phyloP scores from a whole-genome alignment of 2,329 filamentous ascomycete species.

The Talaromyces marneffei region DNA sequence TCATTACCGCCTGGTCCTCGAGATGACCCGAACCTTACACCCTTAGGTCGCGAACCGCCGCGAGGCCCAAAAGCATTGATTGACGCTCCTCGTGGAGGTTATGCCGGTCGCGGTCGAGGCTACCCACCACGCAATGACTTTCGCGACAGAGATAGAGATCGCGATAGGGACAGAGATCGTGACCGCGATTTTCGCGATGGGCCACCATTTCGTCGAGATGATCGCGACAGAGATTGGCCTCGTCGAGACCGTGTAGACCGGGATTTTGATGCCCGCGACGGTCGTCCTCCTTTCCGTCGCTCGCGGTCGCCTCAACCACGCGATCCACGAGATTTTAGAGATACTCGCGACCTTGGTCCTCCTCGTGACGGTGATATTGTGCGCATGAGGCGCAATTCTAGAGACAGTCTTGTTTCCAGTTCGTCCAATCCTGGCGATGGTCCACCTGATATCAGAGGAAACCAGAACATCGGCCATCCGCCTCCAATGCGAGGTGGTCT shows the following conservation, averaged over 20 bases:
- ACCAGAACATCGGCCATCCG: slow-evolving; percentile 21
- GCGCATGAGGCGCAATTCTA: slow-evolving; percentile 40
- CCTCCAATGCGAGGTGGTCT: slow-evolving; percentile 33
- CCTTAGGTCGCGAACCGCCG: slow-evolving; percentile 63
- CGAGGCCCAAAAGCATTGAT: slow-evolving; percentile 74
- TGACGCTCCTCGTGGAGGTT: slow-evolving; percentile 57
- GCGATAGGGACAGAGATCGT: slow-evolving; percentile 33
- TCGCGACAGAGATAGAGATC: slow-evolving; percentile 39
- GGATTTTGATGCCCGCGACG: slow-evolving; percentile 41
- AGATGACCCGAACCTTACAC: slow-evolving; percentile 56
- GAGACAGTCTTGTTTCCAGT: slow-evolving; percentile 37
- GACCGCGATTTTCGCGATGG: slow-evolving; percentile 32
- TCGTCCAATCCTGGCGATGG: slow-evolving; percentile 34
- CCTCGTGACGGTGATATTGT: slow-evolving; percentile 35
- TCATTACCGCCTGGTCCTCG: slow-evolving; percentile 56
- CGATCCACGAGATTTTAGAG: slow-evolving; percentile 38
- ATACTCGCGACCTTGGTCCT: slow-evolving; percentile 30
- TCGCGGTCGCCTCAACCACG: slow-evolving; percentile 36
- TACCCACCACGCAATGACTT: slow-evolving; percentile 58
- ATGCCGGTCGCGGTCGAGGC: slow-evolving; percentile 52
- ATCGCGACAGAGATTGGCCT: slow-evolving; percentile 41
- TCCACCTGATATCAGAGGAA: slow-evolving; percentile 19
- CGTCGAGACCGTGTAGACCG: slow-evolving; percentile 45
- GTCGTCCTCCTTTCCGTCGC: slow-evolving; percentile 41
- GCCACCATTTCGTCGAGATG: slow-evolving; percentile 34